Evolutionary conservation across 2,329 filamentous ascomycete species (phyloP), one percentile per base, ranked within the genome.

Genomic region (Scolecobasidium constrictum): DNA sequence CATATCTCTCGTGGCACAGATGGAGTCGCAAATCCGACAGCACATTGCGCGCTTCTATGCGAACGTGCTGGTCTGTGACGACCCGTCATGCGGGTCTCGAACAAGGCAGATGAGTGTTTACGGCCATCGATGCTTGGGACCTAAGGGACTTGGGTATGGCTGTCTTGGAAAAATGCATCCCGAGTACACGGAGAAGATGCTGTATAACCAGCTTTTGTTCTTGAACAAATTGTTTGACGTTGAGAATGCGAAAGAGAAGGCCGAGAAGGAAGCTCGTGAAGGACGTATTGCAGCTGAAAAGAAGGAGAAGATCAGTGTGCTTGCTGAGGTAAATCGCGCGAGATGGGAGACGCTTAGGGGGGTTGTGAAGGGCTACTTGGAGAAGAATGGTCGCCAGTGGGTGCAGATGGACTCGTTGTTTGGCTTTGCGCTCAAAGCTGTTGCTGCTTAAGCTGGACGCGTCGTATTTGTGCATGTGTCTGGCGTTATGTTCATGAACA

Each of bases 181-280:
- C 59, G 87, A 93, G 64, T 82, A 85, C 56, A 72, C 75, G 1
- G 92, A 96, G 66, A 90, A 92, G 64, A 81, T 83, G 54, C 73
- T 96, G 46, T 96, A 95, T 66, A 96, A 94, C 61, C 92, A 98
- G 64, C 71, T 98, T 33, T 66, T 96, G 43, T 98, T 94, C 66
- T 83, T 88, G 58, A 75, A 83, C 21, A 74, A 74, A 38, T 64
- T 96, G 43, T 98, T 87, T 70, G 88, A 98, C 61, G 83, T 93
- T 3, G 88, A 96, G 48, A 86, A 85, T 64, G 83, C 83, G 12
- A 76, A 77, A 49, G 56, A 60, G 16, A 63, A 59, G 36, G 67
- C 58, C 43, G 48, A 49, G 15, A 59, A 54, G 44, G 38, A 63
- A n/a, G 65, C 65, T 5, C 67, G 53, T 4, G 49, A 42, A 4